phyloP scores from a whole-genome alignment of 208 protist genomes.

The Trypanosoma scelopori region DNA sequence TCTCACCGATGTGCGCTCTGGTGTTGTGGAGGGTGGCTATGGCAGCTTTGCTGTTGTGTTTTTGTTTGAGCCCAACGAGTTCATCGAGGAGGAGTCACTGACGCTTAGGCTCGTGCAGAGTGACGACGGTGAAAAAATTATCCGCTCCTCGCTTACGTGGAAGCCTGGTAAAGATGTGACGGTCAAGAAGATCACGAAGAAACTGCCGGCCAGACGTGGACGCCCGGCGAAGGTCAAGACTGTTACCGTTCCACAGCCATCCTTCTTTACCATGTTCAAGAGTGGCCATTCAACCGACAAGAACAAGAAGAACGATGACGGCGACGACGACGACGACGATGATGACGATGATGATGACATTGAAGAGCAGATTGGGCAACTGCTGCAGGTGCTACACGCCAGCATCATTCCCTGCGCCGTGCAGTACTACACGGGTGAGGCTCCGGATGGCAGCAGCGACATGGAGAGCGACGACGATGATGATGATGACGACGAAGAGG shows the following conservation, averaged over 20 bases:
- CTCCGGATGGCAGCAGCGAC: constrained; percentile 72
- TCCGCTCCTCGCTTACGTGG: constrained; percentile 70
- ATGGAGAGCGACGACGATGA: constrained; percentile 67
- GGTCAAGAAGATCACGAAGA: constrained; percentile 55
- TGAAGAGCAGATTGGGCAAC: constrained; percentile 51
- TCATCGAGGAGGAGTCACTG: constrained; percentile 70
- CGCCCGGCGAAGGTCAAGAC: constrained; percentile 44
- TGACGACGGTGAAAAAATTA: constrained; percentile 44
- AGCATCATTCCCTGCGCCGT: constrained; percentile 78
- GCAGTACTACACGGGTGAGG: constrained; percentile 87
- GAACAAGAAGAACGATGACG: constrained; percentile 4
- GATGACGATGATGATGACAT: constrained; percentile 58
- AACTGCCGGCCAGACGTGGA: constrained; percentile 48
- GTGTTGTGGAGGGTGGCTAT: constrained; percentile 50
- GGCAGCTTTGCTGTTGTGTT: constrained; percentile 80
- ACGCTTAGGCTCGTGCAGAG: constrained; percentile 50
- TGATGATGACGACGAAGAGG: constrained; percentile 75
- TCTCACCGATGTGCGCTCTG: constrained; percentile 61
- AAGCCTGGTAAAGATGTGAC: constrained; percentile 81
- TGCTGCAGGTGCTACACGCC: constrained; percentile 50
- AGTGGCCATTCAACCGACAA: constrained; percentile 27
- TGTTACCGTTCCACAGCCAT: constrained; percentile 47
- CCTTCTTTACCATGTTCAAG: constrained; percentile 85
- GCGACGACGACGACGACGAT: constrained; percentile 25
- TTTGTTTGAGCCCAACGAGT: constrained; percentile 81